Evolutionary conservation across 176 grass and related monocot genomes (phyloP), one percentile per base, ranked within the genome.

Genomic region (Aegilops sharonensis): DNA sequence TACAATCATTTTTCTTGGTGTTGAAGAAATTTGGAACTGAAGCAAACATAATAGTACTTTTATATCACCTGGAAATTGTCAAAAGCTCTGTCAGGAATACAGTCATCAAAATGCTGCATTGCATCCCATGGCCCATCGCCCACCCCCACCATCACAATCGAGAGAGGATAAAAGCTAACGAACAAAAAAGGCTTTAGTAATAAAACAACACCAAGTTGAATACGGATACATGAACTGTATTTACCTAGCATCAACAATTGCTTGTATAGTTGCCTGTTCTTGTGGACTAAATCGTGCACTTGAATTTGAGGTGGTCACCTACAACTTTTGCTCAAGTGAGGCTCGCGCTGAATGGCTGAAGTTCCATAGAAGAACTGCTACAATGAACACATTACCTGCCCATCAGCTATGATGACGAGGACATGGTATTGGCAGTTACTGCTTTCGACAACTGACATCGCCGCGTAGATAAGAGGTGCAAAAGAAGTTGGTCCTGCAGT

Each of bases 51-150:
- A 70, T 72, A 45, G 18, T 60, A 42, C 20, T 80, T 23, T 54
- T 78, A 77, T 84, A 59, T 82, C 78, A 98, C 96, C 96, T 98
- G 96, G 78, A 98, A 98, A 88, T 98, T 98, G 84, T 98, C 96
- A 87, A 98, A 98, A 56, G 88, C 81, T 79, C 93, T 91, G 68
- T 98, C 83, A 88, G 96, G 96, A 85, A 98, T 95, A 81, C 90
- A 92, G 67, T 98, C 96, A 89, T 98, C 96, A 87, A 98, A 98
- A 77, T 94, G 92, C 56, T 95, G 78, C 96, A 98, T 98, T 27
- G 93, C 86, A 56, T 98, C 96, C 96, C 96, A 98, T 74, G 95
- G 95, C 69, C 95, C 95, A 87, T 98, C 95, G 10, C 95, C 95
- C 65, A 98, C 86, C 37, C 96, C 96, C 86, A 98, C 91, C 96